Percentiles rank a stretch among this genome's conserved stretches.
Conservation (phyloP, 495 filamentous ascomycete genomes). For the Paragyromitra xinjiangensis region DNA sequence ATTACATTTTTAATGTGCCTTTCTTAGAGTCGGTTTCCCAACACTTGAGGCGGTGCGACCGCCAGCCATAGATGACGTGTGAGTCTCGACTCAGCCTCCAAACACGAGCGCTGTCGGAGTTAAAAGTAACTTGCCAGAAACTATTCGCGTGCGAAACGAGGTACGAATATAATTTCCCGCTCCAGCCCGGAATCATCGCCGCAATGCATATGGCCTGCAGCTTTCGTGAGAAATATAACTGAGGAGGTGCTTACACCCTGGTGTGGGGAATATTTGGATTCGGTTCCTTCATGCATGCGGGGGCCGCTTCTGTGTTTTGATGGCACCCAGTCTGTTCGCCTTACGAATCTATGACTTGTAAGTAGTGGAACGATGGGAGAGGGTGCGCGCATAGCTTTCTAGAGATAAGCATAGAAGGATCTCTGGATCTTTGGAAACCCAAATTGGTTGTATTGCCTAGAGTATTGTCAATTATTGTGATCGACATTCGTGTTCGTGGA, state of each 20-base stretch:
- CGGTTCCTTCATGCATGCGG: slow-evolving; percentile 35
- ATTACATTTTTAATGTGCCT: not conserved
- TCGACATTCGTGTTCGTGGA: not conserved
- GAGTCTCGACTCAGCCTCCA: slow-evolving; percentile 34
- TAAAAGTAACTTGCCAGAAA: slow-evolving; percentile 43
- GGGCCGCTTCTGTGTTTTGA: slow-evolving; percentile 38
- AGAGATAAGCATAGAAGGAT: slow-evolving; percentile 23
- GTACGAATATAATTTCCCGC: slow-evolving; percentile 43
- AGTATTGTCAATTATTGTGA: slow-evolving; percentile 3
- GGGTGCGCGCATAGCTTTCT: slow-evolving; percentile 16
- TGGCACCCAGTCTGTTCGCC: slow-evolving; percentile 25
- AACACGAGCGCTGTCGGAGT: slow-evolving; percentile 23
- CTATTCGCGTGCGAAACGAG: slow-evolving; percentile 43
- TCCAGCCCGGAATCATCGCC: slow-evolving; percentile 41
- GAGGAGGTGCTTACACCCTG: slow-evolving; percentile 35
- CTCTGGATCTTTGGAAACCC: not conserved
- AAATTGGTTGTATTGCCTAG: not conserved
- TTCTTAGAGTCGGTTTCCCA: slow-evolving; percentile 9
- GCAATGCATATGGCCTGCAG: slow-evolving; percentile 41
- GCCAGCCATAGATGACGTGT: slow-evolving; percentile 48
- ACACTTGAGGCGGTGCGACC: slow-evolving; percentile 45
- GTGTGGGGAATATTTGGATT: slow-evolving; percentile 44
- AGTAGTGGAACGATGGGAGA: slow-evolving; percentile 26
- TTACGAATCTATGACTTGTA: slow-evolving; percentile 27
- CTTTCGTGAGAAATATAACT: slow-evolving; percentile 32